Conservation (phyloP, 2,329 filamentous ascomycete genomes). For the Coniochaeta sp. region DNA sequence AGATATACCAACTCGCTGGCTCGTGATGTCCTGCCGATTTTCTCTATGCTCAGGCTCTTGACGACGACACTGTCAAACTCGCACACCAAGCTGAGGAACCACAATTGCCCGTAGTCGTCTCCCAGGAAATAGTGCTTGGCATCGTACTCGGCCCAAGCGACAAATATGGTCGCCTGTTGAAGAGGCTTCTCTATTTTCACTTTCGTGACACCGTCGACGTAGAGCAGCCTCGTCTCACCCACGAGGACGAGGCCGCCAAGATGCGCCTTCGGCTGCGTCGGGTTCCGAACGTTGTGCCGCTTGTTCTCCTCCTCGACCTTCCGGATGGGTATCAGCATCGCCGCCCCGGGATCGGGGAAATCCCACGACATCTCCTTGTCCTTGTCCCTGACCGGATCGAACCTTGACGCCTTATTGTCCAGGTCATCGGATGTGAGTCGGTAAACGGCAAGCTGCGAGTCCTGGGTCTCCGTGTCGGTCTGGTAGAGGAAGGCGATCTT, state of each 20-base stretch:
- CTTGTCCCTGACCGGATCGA: slow-evolving; percentile 48
- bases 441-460: slow-evolving; percentile 52
- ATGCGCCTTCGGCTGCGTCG: slow-evolving; percentile 45
- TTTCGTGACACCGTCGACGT: slow-evolving; percentile 73
- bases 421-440: slow-evolving; percentile 52
- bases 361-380: slow-evolving; percentile 36
- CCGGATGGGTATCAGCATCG: slow-evolving; percentile 56
- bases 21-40: slow-evolving; percentile 61
- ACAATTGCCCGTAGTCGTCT: slow-evolving; percentile 83
- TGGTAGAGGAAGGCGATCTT: slow-evolving; percentile 54
- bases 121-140: slow-evolving; percentile 77
- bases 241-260: slow-evolving; percentile 66
- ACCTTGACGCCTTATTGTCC: slow-evolving; percentile 44
- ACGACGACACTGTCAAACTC: slow-evolving; percentile 61
- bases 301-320: slow-evolving; percentile 48
- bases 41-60: slow-evolving; percentile 62
- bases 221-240: slow-evolving; percentile 75
- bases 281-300: slow-evolving; percentile 53
- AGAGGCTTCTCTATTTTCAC: slow-evolving; percentile 58
- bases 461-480: slow-evolving; percentile 40
- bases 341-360: slow-evolving; percentile 48
- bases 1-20: slow-evolving; percentile 76
- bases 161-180: slow-evolving; percentile 73
- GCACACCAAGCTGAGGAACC: slow-evolving; percentile 71
- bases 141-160: slow-evolving; percentile 86